A percentile compares a stretch with the other conserved stretches of the same genome.
phyloP scores from a whole-genome alignment of 257 asterid genomes.

The Gentiana macrophylla region DNA sequence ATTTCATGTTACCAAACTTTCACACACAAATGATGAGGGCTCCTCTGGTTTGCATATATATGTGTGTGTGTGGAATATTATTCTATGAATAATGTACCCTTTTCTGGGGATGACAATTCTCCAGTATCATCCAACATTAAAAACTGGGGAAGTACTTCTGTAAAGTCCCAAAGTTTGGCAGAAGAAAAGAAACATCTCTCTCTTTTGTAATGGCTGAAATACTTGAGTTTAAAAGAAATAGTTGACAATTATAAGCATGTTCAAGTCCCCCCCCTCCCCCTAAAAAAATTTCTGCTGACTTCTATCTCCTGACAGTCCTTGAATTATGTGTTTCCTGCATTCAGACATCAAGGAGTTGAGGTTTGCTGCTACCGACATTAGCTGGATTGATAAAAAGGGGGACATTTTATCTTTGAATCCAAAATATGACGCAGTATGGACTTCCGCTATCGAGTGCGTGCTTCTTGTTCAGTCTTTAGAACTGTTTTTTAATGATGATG shows the following conservation, averaged over 20 bases:
- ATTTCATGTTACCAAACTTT: background rate
- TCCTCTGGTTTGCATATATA: conserved; percentile 4
- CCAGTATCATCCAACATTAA: too few species aligned
- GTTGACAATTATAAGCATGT: background rate
- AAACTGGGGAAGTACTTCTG: too few species aligned
- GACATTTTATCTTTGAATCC: conserved; percentile 60
- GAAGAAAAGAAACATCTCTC: too few species aligned
- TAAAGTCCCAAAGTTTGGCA: too few species aligned
- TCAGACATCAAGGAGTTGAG: conserved; percentile 55
- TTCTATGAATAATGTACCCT: background rate
- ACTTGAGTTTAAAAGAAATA: background rate
- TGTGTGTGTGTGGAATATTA: background rate
- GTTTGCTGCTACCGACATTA: conserved; percentile 43
- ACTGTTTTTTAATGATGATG: background rate
- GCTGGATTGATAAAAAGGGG: conserved; percentile 61
- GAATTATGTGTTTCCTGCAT: background rate
- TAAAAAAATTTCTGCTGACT: background rate
- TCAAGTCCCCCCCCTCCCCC: background rate
- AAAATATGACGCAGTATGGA: conserved; percentile 71
- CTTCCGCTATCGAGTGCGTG: conserved; percentile 54
- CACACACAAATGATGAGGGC: conserved; percentile 8
- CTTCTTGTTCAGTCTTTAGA: conserved; percentile 10
- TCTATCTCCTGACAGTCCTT: background rate
- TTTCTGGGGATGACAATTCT: too few species aligned
- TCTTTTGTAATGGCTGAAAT: background rate